A percentile compares a stretch with the other conserved stretches of the same genome.
These are phyloP conservation scores for Choanephora cucurbitarum DNA, from an alignment of 371 early-diverging fungal species.

Conservation along the genomic window DNA sequence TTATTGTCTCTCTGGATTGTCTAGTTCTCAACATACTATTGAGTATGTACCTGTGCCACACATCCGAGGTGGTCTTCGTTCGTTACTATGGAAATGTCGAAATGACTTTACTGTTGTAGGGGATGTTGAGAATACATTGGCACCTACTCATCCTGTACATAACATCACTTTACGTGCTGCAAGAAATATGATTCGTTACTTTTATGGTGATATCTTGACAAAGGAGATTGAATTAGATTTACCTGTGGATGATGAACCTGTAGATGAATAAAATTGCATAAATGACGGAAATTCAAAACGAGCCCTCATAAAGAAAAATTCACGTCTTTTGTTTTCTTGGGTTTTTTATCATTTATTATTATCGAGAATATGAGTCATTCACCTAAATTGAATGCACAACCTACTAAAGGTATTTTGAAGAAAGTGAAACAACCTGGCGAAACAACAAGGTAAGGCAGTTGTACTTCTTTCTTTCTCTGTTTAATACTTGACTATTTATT, in stretches of 20 bases:
- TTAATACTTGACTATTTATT: too few relatives aligned
- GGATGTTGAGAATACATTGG: conserved; percentile 54
- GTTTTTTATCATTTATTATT: conserved; percentile 1
- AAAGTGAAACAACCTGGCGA: conserved; percentile 25
- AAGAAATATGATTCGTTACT: conserved; percentile 47
- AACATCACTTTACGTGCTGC: conserved; percentile 48
- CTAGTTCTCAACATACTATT: conserved; percentile 59
- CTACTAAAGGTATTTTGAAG: conserved; percentile 59
- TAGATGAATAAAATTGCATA: conserved; percentile 11
- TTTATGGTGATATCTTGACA: conserved; percentile 30
- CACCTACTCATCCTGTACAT: conserved; percentile 65
- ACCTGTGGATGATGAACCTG: conserved; percentile 38
- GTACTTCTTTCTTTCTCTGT: too few relatives aligned
- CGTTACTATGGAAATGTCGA: conserved; percentile 38
- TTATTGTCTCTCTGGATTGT: conserved; percentile 89
- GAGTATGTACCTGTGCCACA: conserved; percentile 26
- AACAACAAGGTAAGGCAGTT: conserved; percentile 22
- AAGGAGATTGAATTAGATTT: conserved; percentile 13
- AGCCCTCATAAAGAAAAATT: too few relatives aligned
- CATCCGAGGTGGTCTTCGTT: conserved; percentile 31
- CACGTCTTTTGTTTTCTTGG: neutral
- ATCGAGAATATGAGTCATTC: conserved; percentile 32
- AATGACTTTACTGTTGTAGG: conserved; percentile 53
- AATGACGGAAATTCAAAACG: neutral
- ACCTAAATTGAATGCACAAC: conserved; percentile 39